Conservation (phyloP, 805 yeast genomes). For the Metschnikowia dekortorum region DNA sequence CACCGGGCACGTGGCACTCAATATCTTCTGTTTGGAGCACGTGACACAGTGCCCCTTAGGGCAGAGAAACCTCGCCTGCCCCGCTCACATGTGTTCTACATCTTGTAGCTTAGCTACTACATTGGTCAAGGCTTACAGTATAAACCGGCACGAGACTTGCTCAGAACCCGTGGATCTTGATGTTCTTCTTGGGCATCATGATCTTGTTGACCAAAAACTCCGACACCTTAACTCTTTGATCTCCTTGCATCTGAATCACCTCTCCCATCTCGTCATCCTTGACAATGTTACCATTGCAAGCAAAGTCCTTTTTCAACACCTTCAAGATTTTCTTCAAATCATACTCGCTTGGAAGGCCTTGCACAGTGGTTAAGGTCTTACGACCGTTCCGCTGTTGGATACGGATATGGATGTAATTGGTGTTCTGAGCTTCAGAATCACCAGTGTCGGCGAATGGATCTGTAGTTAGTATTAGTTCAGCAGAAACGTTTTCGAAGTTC, state of each 20-base stretch:
- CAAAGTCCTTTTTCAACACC: slow-evolving; percentile 95
- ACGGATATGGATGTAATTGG: slow-evolving; percentile 95
- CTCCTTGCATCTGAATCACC: slow-evolving; percentile 97
- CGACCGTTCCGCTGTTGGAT: slow-evolving; percentile 99
- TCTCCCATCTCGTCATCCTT: slow-evolving; percentile 95
- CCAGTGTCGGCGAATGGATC: slow-evolving; percentile 99
- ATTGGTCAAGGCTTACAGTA: background rate
- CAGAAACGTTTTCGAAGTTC: no score
- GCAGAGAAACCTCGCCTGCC: no score
- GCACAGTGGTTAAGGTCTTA: slow-evolving; percentile 96
- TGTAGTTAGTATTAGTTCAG: slow-evolving; percentile 16
- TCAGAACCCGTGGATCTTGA: slow-evolving; percentile 97
- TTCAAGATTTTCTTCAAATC: slow-evolving; percentile 90
- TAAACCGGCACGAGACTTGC: slow-evolving; percentile 1
- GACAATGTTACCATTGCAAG: slow-evolving; percentile 97
- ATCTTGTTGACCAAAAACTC: slow-evolving; percentile 86
- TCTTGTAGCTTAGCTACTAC: background rate
- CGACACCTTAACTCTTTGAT: slow-evolving; percentile 93
- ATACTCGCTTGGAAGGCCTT: slow-evolving; percentile 93
- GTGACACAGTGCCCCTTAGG: no score
- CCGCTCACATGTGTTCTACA: background rate
- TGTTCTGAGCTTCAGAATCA: slow-evolving; percentile 96
- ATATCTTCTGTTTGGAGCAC: no score
- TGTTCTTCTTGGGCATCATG: slow-evolving; percentile 89
- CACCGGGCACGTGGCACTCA: no score